Base-by-base conservation (phyloP, 371 early-diverging fungal genomes). In the Paraphysoderma sedebokerense region DNA sequence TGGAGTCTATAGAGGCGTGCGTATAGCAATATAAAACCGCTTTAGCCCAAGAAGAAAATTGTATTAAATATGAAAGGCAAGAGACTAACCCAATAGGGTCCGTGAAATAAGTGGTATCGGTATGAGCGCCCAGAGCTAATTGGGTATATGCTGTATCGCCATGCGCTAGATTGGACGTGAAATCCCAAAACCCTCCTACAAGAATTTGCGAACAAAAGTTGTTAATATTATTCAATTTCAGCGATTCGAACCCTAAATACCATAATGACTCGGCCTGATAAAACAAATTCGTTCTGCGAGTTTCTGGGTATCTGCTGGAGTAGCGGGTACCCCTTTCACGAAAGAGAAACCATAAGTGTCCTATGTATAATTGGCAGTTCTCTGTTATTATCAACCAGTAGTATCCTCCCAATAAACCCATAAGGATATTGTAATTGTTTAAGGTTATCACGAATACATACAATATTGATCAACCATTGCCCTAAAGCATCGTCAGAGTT, bases 91-190 rank as follows among this genome's bases (percentile, higher is more conserved):
- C 88, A 11, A 74, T 62, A 2, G 91, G 88, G 44, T 90, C 91
- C 0, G 86, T 87, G 49, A 87, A 90, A 53, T 90, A 90, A 0
- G 88, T 87, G n/a, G 79, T 85, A 57, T 90, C 91, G 0, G 88
- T 90, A 50, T 90, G 91, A 0, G 81, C 82, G 27, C 78, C 78
- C 9, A 90, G 62, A 0, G 77, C 74, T 4, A 85, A 38, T n/a
- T 61, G 67, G 0, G 88, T 85, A 56, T 88, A 90, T 12, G 91
- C 91, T 0, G 85, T 85, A 57, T 90, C 91, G 26, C 81, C 86
- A 60, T 85, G 85, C 22, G 71, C 79, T 42, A 84, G 58, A 51
- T 87, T 71, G 9, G 87, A 67, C 0, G 82, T 80, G 47, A 88
- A 82, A 12, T 81, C 82, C 88, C 87, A 90, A 56, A 85, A 79